phyloP scores from a whole-genome alignment of 1,284 basidiomycete genomes.

The Ganoderma leucocontextum region DNA sequence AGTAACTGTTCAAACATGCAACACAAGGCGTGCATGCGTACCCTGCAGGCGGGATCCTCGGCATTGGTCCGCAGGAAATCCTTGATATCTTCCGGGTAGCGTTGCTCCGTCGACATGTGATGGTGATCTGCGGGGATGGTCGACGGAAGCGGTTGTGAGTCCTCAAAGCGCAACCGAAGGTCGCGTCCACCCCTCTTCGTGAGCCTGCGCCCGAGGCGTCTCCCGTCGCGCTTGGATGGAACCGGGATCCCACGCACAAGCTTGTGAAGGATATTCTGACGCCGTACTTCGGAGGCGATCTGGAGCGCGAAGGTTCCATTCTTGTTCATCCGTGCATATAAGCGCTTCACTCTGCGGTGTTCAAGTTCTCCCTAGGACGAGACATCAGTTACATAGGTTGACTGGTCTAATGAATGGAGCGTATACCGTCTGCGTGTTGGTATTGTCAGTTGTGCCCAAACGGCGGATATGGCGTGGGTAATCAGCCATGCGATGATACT shows the following conservation, averaged over 20 bases:
- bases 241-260: background rate
- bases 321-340: constrained; percentile 4
- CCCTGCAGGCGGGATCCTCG: constrained; percentile 31
- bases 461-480: background rate
- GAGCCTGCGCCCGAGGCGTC: background rate
- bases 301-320: background rate
- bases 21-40: constrained; percentile 4
- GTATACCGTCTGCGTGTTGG: background rate
- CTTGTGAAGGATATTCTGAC: background rate
- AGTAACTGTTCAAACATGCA: background rate
- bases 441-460: constrained; percentile 1
- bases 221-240: background rate
- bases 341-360: background rate
- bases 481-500: background rate
- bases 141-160: constrained; percentile 8
- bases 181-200: background rate
- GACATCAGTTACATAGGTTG: background rate
- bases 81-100: constrained; percentile 18
- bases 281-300: background rate
- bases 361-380: background rate
- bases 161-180: background rate
- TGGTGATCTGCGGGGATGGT: constrained; percentile 20
- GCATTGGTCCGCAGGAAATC: constrained; percentile 21
- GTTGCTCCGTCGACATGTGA: constrained; percentile 25
- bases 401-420: background rate